Evolutionary conservation across 2,329 filamentous ascomycete species (phyloP).

Genomic region (Coniella vitis): DNA sequence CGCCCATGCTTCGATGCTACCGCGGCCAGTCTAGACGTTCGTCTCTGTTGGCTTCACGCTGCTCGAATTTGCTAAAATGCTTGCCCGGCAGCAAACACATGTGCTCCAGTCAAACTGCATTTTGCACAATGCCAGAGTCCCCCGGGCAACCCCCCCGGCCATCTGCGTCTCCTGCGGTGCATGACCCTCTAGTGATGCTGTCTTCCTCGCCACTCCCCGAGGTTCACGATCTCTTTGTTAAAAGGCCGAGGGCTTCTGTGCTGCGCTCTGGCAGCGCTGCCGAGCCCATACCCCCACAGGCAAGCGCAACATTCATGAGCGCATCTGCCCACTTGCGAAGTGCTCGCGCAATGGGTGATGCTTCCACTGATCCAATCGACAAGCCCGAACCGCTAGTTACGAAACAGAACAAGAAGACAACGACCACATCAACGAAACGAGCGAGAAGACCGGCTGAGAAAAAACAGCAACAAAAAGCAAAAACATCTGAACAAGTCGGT

Average conservation of each 20-base stretch:
- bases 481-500: conserved; percentile 4
- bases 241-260: conserved; percentile 25
- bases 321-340: conserved; percentile 32
- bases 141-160: conserved; percentile 23
- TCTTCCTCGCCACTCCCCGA: conserved; percentile 53
- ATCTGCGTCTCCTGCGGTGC: conserved; percentile 17
- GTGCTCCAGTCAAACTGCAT: conserved; percentile 22
- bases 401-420: neutral
- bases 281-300: conserved; percentile 30
- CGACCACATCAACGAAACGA: neutral
- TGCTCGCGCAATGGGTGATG: conserved; percentile 20
- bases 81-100: conserved; percentile 38
- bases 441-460: neutral
- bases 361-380: conserved; percentile 8
- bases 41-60: conserved; percentile 9
- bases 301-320: conserved; percentile 33
- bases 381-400: neutral
- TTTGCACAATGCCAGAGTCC: conserved; percentile 27
- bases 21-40: neutral
- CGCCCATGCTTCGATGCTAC: neutral
- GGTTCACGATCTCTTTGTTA: conserved; percentile 40
- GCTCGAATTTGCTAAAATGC: conserved; percentile 31
- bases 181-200: conserved; percentile 24
- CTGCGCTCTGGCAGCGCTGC: conserved; percentile 31
- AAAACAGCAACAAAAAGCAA: neutral